Percentiles rank a stretch among this genome's conserved stretches.
phyloP scores from a whole-genome alignment of 305 asterid genomes.

The Caryopteris hybrid region DNA sequence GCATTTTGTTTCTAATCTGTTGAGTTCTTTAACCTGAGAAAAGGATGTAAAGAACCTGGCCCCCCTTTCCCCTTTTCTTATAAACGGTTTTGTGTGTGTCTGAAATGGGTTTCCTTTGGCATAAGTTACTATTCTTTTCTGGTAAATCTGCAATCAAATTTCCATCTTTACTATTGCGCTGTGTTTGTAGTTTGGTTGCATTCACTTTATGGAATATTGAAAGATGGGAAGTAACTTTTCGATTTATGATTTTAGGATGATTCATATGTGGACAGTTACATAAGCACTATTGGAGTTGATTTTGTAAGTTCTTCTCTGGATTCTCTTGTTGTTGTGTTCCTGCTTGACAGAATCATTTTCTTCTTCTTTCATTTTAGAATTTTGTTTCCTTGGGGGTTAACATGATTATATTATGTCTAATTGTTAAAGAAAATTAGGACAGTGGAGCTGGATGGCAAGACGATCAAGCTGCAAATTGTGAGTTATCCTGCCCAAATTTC shows the following conservation, averaged over 20 bases:
- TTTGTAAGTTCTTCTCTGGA: slow-evolving; percentile 47
- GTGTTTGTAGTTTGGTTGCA: not conserved
- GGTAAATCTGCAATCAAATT: not conserved
- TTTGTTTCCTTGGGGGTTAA: not conserved
- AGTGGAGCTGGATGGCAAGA: slow-evolving; percentile 85
- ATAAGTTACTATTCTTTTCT: not conserved
- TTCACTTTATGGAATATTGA: not conserved
- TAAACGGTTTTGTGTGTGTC: not conserved
- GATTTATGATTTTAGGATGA: slow-evolving; percentile 64
- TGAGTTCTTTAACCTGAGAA: not conserved
- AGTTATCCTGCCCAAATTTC: slow-evolving; percentile 28
- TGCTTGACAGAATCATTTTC: not conserved
- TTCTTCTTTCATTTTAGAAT: not conserved
- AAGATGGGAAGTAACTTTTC: not conserved
- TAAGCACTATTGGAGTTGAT: slow-evolving; percentile 95
- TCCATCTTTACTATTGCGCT: not conserved
- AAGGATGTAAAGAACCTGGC: no score
- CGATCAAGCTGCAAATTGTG: slow-evolving; percentile 91
- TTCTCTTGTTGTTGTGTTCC: not conserved
- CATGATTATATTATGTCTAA: not conserved
- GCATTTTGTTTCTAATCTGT: not conserved
- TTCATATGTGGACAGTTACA: slow-evolving; percentile 93
- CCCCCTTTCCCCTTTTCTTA: not conserved
- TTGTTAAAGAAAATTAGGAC: slow-evolving; percentile 87
- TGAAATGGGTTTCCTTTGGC: slow-evolving; percentile 5